Percentiles rank a stretch among this genome's conserved stretches.
These are phyloP conservation scores for Euphrasia arctica DNA, from an alignment of 305 asterid genomes.

Conservation along the genomic window DNA sequence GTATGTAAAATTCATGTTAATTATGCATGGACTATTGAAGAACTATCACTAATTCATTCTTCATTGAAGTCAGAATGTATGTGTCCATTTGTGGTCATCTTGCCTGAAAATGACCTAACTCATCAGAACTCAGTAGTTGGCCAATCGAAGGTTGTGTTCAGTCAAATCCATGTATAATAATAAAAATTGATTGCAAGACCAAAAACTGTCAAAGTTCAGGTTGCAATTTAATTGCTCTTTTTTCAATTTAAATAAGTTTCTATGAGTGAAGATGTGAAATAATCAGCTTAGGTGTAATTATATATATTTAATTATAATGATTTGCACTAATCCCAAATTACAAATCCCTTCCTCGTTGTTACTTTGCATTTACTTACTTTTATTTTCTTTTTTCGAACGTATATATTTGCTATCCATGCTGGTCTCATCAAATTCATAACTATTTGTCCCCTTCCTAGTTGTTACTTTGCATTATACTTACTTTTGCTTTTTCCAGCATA, in stretches of 20 bases:
- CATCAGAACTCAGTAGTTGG: not conserved
- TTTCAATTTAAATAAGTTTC: too few species aligned
- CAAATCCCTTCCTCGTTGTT: conserved; percentile 6
- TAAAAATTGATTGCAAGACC: too few species aligned
- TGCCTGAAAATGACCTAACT: not conserved
- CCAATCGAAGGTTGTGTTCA: too few species aligned
- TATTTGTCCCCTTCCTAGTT: not conserved
- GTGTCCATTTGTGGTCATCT: not conserved
- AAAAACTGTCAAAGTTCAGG: too few species aligned
- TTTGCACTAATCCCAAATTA: not conserved
- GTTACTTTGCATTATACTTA: conserved; percentile 24
- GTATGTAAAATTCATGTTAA: conserved; percentile 1
- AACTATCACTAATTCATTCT: conserved; percentile 1
- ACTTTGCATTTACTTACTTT: conserved; percentile 25
- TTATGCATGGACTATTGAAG: not conserved
- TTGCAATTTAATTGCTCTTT: too few species aligned
- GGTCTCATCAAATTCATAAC: conserved; percentile 53
- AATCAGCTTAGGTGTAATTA: too few species aligned
- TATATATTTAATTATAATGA: too few species aligned
- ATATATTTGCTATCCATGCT: conserved; percentile 87
- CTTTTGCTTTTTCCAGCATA: conserved; percentile 34
- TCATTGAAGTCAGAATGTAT: conserved; percentile 15
- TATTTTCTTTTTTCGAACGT: conserved; percentile 29
- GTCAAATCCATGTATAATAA: too few species aligned
- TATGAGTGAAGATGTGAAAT: too few species aligned